Percentiles rank a stretch among this genome's conserved stretches.
phyloP scores from a whole-genome alignment of 441 rosid species.

The Geranium incanum region DNA sequence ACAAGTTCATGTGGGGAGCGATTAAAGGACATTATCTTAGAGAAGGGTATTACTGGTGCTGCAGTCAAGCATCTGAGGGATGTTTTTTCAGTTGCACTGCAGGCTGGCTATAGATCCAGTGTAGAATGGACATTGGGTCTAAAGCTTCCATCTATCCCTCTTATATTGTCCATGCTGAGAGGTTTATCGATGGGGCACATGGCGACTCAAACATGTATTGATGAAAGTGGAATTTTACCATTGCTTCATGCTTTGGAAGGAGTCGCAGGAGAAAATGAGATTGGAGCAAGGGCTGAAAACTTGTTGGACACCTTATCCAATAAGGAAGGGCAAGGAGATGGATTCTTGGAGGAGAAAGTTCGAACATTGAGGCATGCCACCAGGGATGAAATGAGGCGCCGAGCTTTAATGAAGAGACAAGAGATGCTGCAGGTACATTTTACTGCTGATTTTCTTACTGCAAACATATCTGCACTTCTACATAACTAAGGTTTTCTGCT shows the following conservation, averaged over 20 bases:
- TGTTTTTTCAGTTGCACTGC: conserved; percentile 68
- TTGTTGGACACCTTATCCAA: conserved; percentile 87
- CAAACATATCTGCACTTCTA: conserved; percentile 2
- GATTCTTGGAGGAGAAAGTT: conserved; percentile 84
- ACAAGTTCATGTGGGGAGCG: conserved; percentile 99
- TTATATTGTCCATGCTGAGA: conserved; percentile 83
- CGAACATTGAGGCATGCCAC: conserved; percentile 78
- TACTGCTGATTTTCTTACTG: conserved; percentile 9
- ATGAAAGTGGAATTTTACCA: conserved; percentile 81
- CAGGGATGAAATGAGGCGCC: conserved; percentile 92
- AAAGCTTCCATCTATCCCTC: conserved; percentile 86
- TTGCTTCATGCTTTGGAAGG: conserved; percentile 98
- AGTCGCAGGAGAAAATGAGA: conserved; percentile 91
- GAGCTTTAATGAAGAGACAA: conserved; percentile 80
- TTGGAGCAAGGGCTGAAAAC: conserved; percentile 98
- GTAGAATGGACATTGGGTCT: conserved; percentile 73
- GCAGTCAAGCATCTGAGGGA: conserved; percentile 79
- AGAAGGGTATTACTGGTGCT: conserved; percentile 78
- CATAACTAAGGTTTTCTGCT: neutral
- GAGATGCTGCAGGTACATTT: conserved; percentile 75
- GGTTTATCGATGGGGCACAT: conserved; percentile 98
- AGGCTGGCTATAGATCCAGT: conserved; percentile 71
- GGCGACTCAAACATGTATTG: conserved; percentile 81
- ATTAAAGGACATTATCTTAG: conserved; percentile 87
- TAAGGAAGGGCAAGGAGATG: conserved; percentile 95